Base-by-base conservation (phyloP, 306 rosid genomes). In the Quercus alba region DNA sequence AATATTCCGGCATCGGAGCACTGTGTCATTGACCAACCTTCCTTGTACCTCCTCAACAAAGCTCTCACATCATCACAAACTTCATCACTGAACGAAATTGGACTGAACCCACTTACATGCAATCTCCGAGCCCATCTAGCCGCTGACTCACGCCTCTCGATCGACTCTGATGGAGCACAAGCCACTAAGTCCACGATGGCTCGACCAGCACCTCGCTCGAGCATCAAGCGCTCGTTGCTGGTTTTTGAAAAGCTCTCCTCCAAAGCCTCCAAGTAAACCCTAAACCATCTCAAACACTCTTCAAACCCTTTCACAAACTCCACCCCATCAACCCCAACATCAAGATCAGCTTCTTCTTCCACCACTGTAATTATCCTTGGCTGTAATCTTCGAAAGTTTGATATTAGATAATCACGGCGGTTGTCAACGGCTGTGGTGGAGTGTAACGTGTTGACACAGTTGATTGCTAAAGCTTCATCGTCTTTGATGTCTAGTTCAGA, bases 211-310 rank as follows among this genome's bases (percentile, higher is more conserved):
- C 80, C 88, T 0, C 99, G 76, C 75, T 95, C 98, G 2, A 95
- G 85, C 88, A 89, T 86, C 84, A 95, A 74, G 15, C 92, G 44
- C 86, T 95, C 99, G 73, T 89, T 87, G 59, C 93, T 93, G 5
- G 97, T 90, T 78, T 77, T 17, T 23, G 90, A 19, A 52, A 95
- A 95, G 74, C 96, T 91, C 88, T 90, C 98, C 3, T 93, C 98
- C 82, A 95, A 67, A 4, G 94, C 86, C 54, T 95, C 99, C 28
- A 95, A 95, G 72, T 93, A 95, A 85, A 95, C 94, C 94, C 96
- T 88, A 91, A 93, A 95, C 99, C 99, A 95, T 46, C 96, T 78
- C 81, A 95, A 83, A 51, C 97, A 95, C 54, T 95, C 99, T 18
- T 89, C 82, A 64, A 95, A 86, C 1, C 97, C 96, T 1, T 62